phyloP scores from a whole-genome alignment of 1,284 basidiomycete species.

The Coniferiporia weirii region DNA sequence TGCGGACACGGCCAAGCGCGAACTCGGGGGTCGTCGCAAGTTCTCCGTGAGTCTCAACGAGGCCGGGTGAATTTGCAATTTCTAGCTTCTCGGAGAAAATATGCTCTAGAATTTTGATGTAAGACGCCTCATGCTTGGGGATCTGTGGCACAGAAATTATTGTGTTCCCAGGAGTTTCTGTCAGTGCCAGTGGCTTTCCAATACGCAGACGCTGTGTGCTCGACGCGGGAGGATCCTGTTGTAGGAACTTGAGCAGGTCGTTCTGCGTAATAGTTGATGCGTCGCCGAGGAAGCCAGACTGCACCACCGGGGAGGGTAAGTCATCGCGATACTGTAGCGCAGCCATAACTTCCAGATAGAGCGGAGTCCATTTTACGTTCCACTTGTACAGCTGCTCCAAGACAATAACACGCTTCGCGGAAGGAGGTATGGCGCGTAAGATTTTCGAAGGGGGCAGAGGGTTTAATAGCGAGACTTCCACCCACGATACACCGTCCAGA shows the following conservation, averaged over 20 bases:
- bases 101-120: constrained; percentile 84
- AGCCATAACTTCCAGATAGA: constrained; percentile 79
- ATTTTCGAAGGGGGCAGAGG: constrained; percentile 71
- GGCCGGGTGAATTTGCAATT: constrained; percentile 76
- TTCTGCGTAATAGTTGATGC: constrained; percentile 35
- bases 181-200: constrained; percentile 26
- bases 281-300: constrained; percentile 58
- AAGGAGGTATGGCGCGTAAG: constrained; percentile 57
- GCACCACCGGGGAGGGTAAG: constrained; percentile 46
- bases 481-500: constrained; percentile 58
- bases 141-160: constrained; percentile 47
- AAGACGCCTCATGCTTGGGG: constrained; percentile 87
- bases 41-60: constrained; percentile 58
- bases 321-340: constrained; percentile 62
- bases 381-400: constrained; percentile 77
- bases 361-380: constrained; percentile 82
- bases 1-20: constrained; percentile 87
- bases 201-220: constrained; percentile 42
- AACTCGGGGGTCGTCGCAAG: constrained; percentile 88
- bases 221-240: constrained; percentile 32
- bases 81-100: constrained; percentile 82
- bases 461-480: constrained; percentile 68
- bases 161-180: background rate
- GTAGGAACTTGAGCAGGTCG: constrained; percentile 47
- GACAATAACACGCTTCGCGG: constrained; percentile 71